Evolutionary conservation across 2,329 filamentous ascomycete genomes (phyloP), one percentile per base, ranked within the genome.

Genomic region (Cladophialophora carrionii): DNA sequence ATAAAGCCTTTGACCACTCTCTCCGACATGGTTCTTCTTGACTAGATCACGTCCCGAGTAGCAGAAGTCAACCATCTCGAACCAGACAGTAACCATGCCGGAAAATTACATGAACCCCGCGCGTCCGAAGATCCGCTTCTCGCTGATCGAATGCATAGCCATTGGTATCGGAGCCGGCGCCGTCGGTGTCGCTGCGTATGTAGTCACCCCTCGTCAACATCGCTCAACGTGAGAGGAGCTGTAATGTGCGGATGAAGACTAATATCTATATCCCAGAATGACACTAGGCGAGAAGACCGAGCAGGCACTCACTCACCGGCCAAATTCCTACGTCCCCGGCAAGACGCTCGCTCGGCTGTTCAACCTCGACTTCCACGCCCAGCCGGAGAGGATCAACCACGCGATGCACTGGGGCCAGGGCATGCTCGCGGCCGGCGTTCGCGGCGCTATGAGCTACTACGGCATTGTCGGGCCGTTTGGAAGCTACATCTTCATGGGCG

Each of bases 71-170:
- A 12, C 1, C 3, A n/a, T 41, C 37, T 41, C 37, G 37, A 41
- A 41, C 14, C 37, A 41, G 14, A n/a, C 37, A n/a, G 7, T 14
- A 14, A 17, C 12, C 34, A 41, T 41, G 34, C 34, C 34, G 12
- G 34, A 41, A 17, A 12, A 41, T 53, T 62, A 62, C 48, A 61
- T 63, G 56, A 64, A 66, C 56, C 61, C 64, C 49, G 64, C 64
- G 4, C 41, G 61, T 22, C 64, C 64, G 3, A 66, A 66, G 32
- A 60, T 66, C 49, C 64, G 52, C 8, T 66, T 67, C 57, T 67
- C 65, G 12, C 46, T 57, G 17, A 17, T 63, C n/a, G 61, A 66
- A 66, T 63, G 61, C 55, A 66, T 66, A 7, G 61, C 64, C 10
- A 51, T 66, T 31, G 64, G 64, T 20, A 49, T 66, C 14, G 64